phyloP scores from a whole-genome alignment of 1,139 yeast genomes.

The Saccharomyces uvarum region DNA sequence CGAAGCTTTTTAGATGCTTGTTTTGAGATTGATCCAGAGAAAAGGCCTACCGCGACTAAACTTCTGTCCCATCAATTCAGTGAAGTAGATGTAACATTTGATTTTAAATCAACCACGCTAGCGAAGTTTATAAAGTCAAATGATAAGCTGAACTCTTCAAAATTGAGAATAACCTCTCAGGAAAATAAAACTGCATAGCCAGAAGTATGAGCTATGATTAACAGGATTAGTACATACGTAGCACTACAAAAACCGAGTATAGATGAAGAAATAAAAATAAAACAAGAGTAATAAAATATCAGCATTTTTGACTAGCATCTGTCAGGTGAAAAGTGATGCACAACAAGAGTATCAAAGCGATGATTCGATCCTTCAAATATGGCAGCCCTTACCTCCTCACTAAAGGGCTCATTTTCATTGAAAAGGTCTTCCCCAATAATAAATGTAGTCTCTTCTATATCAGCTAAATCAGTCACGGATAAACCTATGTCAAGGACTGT shows the following conservation, averaged over 20 bases:
- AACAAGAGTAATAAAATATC: background rate
- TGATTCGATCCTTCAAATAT: slow-evolving; percentile 20
- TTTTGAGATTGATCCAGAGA: slow-evolving; percentile 71
- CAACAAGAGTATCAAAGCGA: slow-evolving; percentile 21
- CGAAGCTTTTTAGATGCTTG: slow-evolving; percentile 66
- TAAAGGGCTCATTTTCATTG: slow-evolving; percentile 16
- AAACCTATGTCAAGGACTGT: slow-evolving; percentile 14
- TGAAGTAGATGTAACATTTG: slow-evolving; percentile 40
- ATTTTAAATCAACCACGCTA: slow-evolving; percentile 57
- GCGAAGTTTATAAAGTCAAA: slow-evolving; percentile 48
- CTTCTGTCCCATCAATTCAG: slow-evolving; percentile 61
- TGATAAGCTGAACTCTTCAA: slow-evolving; percentile 36
- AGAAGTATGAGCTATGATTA: background rate
- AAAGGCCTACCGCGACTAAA: slow-evolving; percentile 78
- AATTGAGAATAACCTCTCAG: slow-evolving; percentile 25
- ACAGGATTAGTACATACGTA: background rate
- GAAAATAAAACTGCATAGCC: slow-evolving; percentile 8
- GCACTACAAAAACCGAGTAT: background rate
- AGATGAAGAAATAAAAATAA: background rate
- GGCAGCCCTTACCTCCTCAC: slow-evolving; percentile 17
- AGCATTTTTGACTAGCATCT: background rate
- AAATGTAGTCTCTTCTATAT: slow-evolving; percentile 24
- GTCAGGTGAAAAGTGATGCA: slow-evolving; percentile 15
- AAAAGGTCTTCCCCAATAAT: slow-evolving; percentile 22
- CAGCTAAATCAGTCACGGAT: slow-evolving; percentile 10